phyloP scores from a whole-genome alignment of 192 early-diverging fungal species.

The Backusella westeae region DNA sequence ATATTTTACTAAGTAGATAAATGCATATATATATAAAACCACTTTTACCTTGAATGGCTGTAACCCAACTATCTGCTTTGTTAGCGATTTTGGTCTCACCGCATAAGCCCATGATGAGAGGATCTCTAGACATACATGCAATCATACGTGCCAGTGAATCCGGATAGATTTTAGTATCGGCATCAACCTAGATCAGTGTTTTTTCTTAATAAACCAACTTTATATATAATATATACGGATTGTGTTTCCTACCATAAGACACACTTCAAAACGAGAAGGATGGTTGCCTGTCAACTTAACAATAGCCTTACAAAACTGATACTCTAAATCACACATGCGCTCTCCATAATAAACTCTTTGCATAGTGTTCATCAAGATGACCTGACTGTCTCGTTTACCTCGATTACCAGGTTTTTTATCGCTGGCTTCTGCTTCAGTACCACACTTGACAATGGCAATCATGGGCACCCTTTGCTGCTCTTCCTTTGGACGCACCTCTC shows the following conservation, averaged over 20 bases:
- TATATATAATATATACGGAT: not conserved
- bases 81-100: slow-evolving; percentile 96
- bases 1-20: not conserved
- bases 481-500: slow-evolving; percentile 31
- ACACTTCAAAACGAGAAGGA: slow-evolving; percentile 70
- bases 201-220: not conserved
- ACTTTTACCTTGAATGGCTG: slow-evolving; percentile 74
- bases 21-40: not conserved
- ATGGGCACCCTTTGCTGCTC: slow-evolving; percentile 65
- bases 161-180: slow-evolving; percentile 77
- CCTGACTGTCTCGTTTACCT: slow-evolving; percentile 94
- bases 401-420: slow-evolving; percentile 78
- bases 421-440: slow-evolving; percentile 56
- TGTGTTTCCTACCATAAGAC: slow-evolving; percentile 59
- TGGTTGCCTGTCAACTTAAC: slow-evolving; percentile 66
- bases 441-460: slow-evolving; percentile 75
- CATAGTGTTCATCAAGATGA: slow-evolving; percentile 91
- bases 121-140: slow-evolving; percentile 84
- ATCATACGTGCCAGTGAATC: slow-evolving; percentile 80
- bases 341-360: slow-evolving; percentile 81
- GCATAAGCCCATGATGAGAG: slow-evolving; percentile 88
- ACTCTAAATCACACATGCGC: slow-evolving; percentile 76
- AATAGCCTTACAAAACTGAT: slow-evolving; percentile 74
- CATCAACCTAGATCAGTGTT: slow-evolving; percentile 56
- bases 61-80: slow-evolving; percentile 83